These are phyloP conservation scores for Kingdonia uniflora DNA, from an alignment of 164 flowering plant genomes.

Conservation along the genomic window DNA sequence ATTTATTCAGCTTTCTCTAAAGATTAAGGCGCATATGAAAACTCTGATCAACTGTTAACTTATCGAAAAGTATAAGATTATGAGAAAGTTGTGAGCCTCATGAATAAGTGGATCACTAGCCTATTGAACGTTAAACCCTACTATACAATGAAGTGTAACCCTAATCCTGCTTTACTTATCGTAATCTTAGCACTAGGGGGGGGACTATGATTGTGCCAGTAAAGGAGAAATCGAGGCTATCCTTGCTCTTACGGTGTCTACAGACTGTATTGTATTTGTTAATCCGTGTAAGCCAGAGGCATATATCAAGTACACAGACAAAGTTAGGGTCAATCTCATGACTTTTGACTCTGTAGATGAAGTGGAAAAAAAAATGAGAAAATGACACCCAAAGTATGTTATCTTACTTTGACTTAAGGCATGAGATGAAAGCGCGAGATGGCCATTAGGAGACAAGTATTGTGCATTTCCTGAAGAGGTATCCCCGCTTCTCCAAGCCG, in stretches of 20 bases:
- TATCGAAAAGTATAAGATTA: no score
- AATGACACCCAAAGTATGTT: background rate
- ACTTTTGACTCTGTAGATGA: background rate
- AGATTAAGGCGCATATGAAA: no score
- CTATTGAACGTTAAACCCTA: no score
- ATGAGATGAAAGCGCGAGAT: slow-evolving; percentile 25
- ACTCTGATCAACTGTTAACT: no score
- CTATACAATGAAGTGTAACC: background rate
- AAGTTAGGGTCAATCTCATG: no score
- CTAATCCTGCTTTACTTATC: background rate
- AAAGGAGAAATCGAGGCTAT: slow-evolving; percentile 37
- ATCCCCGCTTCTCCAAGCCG: slow-evolving; percentile 32
- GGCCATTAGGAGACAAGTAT: slow-evolving; percentile 31
- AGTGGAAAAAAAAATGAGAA: background rate
- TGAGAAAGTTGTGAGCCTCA: no score
- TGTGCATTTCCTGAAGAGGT: no score
- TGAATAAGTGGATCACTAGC: no score
- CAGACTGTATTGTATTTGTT: slow-evolving; percentile 27
- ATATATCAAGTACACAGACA: no score
- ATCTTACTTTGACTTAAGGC: slow-evolving; percentile 22
- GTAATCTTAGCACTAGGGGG: background rate
- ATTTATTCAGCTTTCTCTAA: no score
- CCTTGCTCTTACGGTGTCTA: slow-evolving; percentile 27
- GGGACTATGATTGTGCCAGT: slow-evolving; percentile 23
- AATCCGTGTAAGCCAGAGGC: background rate